phyloP scores from a whole-genome alignment of 495 filamentous ascomycete genomes.

The Pseudoneurospora amorphoporcata region DNA sequence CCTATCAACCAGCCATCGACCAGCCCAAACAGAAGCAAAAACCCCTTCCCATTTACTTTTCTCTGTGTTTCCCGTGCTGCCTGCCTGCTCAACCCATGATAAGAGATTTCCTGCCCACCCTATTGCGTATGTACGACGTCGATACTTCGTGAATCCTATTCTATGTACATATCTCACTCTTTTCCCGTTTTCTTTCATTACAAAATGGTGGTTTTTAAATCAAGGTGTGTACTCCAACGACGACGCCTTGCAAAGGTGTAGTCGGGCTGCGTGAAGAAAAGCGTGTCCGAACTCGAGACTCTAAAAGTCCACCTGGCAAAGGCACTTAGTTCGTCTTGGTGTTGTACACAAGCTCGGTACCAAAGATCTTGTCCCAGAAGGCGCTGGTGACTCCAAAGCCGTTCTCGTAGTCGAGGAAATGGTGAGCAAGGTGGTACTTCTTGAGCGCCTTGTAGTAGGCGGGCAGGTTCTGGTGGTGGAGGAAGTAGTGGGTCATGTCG shows the following conservation, averaged over 20 bases:
- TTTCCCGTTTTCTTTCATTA: not conserved
- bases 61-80: not conserved
- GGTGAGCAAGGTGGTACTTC: slow-evolving; percentile 94
- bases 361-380: slow-evolving; percentile 92
- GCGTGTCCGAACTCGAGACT: not conserved
- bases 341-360: slow-evolving; percentile 59
- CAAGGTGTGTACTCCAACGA: not conserved
- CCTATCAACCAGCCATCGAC: not conserved
- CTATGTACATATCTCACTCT: not conserved
- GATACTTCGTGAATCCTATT: not conserved
- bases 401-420: slow-evolving; percentile 92
- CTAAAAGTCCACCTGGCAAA: not conserved
- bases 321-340: slow-evolving; percentile 47
- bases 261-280: not conserved
- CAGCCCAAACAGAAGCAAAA: not conserved
- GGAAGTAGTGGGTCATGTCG: slow-evolving; percentile 96
- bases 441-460: slow-evolving; percentile 80
- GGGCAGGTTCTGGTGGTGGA: slow-evolving; percentile 93
- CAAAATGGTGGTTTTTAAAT: not conserved
- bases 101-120: not conserved
- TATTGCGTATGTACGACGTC: not conserved
- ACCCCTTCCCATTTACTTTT: not conserved
- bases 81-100: not conserved
- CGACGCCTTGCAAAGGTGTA: not conserved
- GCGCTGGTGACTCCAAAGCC: slow-evolving; percentile 98